Percentiles rank a stretch among this genome's conserved stretches.
These are phyloP conservation scores for Akebia trifoliata DNA, from an alignment of 164 flowering plant genomes.

Conservation along the genomic window DNA sequence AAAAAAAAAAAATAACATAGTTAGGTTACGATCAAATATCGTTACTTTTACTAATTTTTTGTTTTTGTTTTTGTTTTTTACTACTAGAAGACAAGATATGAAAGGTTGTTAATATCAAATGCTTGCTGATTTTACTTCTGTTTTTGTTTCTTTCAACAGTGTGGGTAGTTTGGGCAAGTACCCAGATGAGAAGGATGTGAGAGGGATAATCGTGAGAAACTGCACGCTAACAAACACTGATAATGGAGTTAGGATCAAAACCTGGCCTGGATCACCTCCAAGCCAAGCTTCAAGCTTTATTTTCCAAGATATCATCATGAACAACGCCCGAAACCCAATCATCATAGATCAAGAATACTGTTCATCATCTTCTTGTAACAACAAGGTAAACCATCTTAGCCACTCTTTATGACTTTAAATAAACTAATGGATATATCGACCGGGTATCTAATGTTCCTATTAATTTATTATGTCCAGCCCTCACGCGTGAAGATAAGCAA, in stretches of 20 bases:
- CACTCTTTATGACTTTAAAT: not conserved
- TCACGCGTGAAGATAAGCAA: conserved; percentile 41
- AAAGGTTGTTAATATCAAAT: no score
- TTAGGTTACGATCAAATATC: no score
- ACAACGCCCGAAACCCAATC: conserved; percentile 42
- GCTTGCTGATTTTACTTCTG: not conserved
- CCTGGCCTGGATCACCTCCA: conserved; percentile 30
- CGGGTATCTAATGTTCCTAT: not conserved
- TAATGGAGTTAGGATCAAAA: conserved; percentile 48
- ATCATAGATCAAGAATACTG: conserved; percentile 42
- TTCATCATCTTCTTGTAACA: not conserved
- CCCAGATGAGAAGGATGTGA: conserved; percentile 36
- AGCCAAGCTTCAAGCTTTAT: conserved; percentile 26
- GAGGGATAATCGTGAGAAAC: conserved; percentile 26
- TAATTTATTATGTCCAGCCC: conserved; percentile 19
- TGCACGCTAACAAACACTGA: conserved; percentile 29
- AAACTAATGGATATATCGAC: not conserved
- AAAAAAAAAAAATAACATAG: no score
- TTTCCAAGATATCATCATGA: conserved; percentile 36
- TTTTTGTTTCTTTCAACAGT: conserved; percentile 12
- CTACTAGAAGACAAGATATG: no score
- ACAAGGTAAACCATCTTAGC: conserved; percentile 1
- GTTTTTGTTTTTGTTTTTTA: not conserved
- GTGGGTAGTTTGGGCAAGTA: conserved; percentile 51
- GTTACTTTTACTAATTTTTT: not conserved